These are phyloP conservation scores for Ailanthus altissimus DNA, from an alignment of 345 rosid genomes.

Conservation along the genomic window DNA sequence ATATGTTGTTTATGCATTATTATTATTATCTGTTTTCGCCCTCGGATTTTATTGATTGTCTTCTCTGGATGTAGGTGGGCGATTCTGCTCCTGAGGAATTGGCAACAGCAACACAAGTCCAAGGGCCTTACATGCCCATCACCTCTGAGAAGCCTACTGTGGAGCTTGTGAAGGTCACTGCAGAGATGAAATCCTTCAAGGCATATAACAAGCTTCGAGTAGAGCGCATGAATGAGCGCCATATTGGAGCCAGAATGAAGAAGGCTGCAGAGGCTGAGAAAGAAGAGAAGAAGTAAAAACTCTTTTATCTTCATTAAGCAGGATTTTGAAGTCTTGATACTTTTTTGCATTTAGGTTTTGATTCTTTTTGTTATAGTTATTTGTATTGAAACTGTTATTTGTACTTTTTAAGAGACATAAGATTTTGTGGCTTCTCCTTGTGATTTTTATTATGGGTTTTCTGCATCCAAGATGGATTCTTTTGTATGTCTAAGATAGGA, in stretches of 20 bases:
- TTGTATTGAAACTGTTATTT: too few relatives aligned
- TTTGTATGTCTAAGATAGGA: too few relatives aligned
- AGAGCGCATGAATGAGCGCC: conserved; percentile 61
- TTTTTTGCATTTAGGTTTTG: conserved; percentile 8
- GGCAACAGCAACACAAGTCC: conserved; percentile 75
- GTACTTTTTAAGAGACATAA: too few relatives aligned
- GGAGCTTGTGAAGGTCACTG: conserved; percentile 76
- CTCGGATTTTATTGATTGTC: background rate
- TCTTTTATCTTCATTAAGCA: background rate
- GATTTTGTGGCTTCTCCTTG: too few relatives aligned
- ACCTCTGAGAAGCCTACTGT: conserved; percentile 51
- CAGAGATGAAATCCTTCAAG: conserved; percentile 72
- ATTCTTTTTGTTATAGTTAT: background rate
- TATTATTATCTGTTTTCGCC: background rate
- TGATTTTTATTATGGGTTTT: too few relatives aligned
- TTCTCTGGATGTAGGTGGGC: conserved; percentile 59
- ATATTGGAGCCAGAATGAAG: conserved; percentile 68
- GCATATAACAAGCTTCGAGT: conserved; percentile 76
- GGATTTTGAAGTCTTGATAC: background rate
- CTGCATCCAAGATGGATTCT: too few relatives aligned
- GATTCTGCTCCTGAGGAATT: conserved; percentile 83
- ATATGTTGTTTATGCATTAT: background rate
- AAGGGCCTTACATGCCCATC: conserved; percentile 68
- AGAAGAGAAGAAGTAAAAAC: conserved; percentile 88
- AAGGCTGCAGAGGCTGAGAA: conserved; percentile 90